Conservation (phyloP, 192 early-diverging fungal species). For the Allomyces arbusculus region DNA sequence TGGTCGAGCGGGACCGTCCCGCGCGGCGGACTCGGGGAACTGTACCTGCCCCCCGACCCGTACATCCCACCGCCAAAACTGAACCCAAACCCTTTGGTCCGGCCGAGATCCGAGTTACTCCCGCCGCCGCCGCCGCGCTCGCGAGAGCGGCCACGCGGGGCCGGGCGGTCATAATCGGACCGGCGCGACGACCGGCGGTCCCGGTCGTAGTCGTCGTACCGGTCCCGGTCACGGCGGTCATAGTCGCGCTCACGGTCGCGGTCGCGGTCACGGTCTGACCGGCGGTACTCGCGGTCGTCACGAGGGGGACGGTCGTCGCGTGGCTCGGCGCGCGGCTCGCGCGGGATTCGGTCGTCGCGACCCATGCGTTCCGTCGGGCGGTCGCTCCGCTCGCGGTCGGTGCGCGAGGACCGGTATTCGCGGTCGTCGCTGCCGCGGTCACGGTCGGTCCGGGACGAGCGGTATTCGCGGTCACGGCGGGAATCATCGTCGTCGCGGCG, state of each 20-base stretch:
- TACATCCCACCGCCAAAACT: too few species aligned
- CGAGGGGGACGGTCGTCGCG: background rate
- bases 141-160: slow-evolving; percentile 14
- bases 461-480: too few species aligned
- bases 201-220: slow-evolving; percentile 16
- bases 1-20: slow-evolving; percentile 51
- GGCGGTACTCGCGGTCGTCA: slow-evolving; percentile 15
- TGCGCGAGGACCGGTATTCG: background rate
- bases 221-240: slow-evolving; percentile 11
- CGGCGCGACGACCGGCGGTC: slow-evolving; percentile 19
- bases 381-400: slow-evolving; percentile 10
- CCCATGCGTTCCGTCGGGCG: slow-evolving; percentile 15
- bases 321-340: slow-evolving; percentile 11
- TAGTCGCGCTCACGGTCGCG: slow-evolving; percentile 10
- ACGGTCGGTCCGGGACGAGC: slow-evolving; percentile 1
- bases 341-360: slow-evolving; percentile 11
- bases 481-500: too few species aligned
- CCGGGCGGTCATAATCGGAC: slow-evolving; percentile 23
- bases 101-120: slow-evolving; percentile 10
- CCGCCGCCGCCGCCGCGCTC: slow-evolving; percentile 14
- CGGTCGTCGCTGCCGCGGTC: slow-evolving; percentile 2
- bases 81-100: too few species aligned
- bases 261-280: slow-evolving; percentile 24
- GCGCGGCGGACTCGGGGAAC: too few species aligned
- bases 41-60: too few species aligned